phyloP scores from a whole-genome alignment of 129 eudicot species.

The Ambrosia trifida region DNA sequence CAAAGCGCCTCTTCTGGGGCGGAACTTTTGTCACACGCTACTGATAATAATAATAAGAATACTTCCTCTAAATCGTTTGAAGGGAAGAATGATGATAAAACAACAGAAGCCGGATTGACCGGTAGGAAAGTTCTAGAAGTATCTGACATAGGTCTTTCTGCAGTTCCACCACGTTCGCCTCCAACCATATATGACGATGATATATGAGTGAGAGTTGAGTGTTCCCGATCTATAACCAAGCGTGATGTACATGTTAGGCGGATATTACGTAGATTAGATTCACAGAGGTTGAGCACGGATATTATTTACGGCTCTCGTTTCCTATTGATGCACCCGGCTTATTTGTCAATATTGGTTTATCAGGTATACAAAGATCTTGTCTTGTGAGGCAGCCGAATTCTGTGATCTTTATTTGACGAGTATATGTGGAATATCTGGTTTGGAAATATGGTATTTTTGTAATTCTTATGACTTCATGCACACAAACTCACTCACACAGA shows the following conservation, averaged over 20 bases:
- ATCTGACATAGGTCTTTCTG: constrained; percentile 23
- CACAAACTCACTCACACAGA: no score
- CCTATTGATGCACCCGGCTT: constrained; percentile 19
- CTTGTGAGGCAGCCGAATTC: constrained; percentile 12
- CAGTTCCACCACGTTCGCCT: constrained; percentile 65
- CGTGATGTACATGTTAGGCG: constrained; percentile 49
- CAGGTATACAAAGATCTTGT: constrained; percentile 24
- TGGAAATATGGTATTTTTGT: neutral
- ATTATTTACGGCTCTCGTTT: constrained; percentile 18
- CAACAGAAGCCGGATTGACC: constrained; percentile 35
- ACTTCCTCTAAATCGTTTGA: constrained; percentile 25
- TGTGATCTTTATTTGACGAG: constrained; percentile 14
- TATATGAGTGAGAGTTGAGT: constrained; percentile 24
- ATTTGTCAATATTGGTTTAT: constrained; percentile 19
- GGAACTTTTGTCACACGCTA: constrained; percentile 24
- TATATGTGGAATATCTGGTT: neutral
- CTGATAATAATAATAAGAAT: constrained; percentile 23
- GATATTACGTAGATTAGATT: constrained; percentile 37
- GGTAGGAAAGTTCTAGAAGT: constrained; percentile 52
- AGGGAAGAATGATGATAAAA: constrained; percentile 33
- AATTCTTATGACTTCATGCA: no score
- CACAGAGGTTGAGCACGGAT: constrained; percentile 36
- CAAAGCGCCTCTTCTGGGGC: constrained; percentile 21
- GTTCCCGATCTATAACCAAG: constrained; percentile 52
- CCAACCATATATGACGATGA: constrained; percentile 33